Percentiles rank a stretch among this genome's conserved stretches.
Evolutionary conservation across 768 basidiomycete species (phyloP).

Genomic region (Rhodotorula kratochvilovae): DNA sequence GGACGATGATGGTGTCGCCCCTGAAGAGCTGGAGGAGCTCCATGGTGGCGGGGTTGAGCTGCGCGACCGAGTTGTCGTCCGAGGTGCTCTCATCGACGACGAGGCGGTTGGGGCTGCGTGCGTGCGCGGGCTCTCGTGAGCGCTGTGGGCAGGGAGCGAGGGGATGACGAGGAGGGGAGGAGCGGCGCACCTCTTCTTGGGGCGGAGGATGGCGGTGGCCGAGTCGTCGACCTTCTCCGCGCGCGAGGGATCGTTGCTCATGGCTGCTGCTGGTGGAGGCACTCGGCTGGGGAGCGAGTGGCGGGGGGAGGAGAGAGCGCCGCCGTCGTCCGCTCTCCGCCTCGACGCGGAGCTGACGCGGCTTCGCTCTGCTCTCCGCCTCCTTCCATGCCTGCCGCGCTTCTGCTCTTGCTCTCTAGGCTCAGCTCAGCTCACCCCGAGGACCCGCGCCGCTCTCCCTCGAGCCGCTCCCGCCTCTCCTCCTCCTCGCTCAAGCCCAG

Average conservation of each 20-base stretch:
- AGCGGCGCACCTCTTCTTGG: constrained; percentile 86
- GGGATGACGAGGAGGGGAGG: background rate
- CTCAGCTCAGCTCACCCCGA: no score
- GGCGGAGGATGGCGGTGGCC: constrained; percentile 89
- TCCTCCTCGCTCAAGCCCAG: background rate
- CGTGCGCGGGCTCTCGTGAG: background rate
- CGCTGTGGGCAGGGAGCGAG: constrained; percentile 24
- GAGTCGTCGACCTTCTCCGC: constrained; percentile 59
- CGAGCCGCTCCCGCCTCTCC: background rate
- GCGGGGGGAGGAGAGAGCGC: background rate
- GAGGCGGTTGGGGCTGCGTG: constrained; percentile 82
- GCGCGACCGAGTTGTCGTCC: constrained; percentile 98
- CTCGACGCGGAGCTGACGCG: no score
- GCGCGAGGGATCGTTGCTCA: constrained; percentile 38
- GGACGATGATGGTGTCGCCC: constrained; percentile 72
- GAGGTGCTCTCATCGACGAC: constrained; percentile 90
- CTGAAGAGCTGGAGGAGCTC: constrained; percentile 87
- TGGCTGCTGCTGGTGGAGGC: background rate
- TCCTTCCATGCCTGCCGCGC: no score
- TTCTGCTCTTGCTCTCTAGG: no score
- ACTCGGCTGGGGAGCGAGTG: background rate
- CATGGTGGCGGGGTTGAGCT: constrained; percentile 94
- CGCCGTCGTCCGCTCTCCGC: background rate
- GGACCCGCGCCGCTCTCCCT: no score
- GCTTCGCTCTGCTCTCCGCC: no score